Conservation (phyloP, 305 asterid species). For the Fraxinus albicans region DNA sequence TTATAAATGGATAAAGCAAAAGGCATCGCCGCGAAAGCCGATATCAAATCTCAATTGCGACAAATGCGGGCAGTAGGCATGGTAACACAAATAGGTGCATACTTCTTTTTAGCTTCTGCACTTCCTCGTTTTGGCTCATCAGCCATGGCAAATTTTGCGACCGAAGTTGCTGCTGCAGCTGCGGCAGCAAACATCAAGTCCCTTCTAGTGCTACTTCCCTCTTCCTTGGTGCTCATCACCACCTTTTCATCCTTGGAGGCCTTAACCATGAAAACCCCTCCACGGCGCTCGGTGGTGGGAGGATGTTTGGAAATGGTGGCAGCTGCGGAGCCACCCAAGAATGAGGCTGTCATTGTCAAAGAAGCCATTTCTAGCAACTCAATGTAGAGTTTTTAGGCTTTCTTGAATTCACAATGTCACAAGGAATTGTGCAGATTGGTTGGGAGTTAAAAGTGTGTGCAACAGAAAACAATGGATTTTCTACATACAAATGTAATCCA, state of each 20-base stretch:
- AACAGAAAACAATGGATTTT: background rate
- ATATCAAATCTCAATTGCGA: conserved; percentile 25
- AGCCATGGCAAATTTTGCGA: conserved; percentile 53
- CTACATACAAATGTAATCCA: conserved; percentile 31
- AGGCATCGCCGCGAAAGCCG: background rate
- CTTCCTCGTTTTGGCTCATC: conserved; percentile 59
- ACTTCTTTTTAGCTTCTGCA: conserved; percentile 68
- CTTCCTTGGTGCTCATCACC: conserved; percentile 23
- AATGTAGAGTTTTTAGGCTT: background rate
- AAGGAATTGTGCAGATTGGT: conserved; percentile 12
- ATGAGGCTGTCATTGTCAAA: conserved; percentile 50
- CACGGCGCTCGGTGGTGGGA: conserved; percentile 35
- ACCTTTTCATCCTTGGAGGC: conserved; percentile 37
- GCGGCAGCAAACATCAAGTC: conserved; percentile 56
- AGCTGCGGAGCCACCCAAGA: conserved; percentile 39
- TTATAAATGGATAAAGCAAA: background rate
- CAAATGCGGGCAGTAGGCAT: conserved; percentile 82
- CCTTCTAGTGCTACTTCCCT: conserved; percentile 45
- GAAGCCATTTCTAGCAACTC: conserved; percentile 43
- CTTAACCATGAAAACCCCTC: conserved; percentile 28
- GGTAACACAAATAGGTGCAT: conserved; percentile 64
- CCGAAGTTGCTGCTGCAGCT: conserved; percentile 41
- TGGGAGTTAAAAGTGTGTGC: conserved; percentile 13
- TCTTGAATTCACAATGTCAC: background rate
- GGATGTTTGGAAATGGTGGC: conserved; percentile 26